Base-by-base conservation (phyloP, 257 asterid species). In the Solanum lycopersicoides region DNA sequence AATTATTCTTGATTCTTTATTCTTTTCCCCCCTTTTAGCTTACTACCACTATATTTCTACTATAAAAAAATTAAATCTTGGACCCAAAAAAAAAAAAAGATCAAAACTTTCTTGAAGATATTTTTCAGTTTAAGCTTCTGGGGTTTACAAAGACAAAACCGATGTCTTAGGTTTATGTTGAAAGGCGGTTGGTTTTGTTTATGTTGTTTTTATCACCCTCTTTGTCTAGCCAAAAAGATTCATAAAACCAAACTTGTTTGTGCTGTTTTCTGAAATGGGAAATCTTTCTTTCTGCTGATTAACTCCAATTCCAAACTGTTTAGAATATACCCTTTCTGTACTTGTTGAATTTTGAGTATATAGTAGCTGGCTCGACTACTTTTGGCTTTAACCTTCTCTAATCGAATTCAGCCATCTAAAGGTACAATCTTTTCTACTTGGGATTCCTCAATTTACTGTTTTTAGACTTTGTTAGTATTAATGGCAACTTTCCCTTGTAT, bases 361-460 rank as follows among this genome's bases (percentile, higher is more conserved):
- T 83, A 87, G 84, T 60, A 66, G 82, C 82, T 60, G 77, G 53
- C 50, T 74, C 28, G 30, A 37, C 20, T 6, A 74, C 53, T 74
- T n/a, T 74, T 74, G 82, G 47, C 32, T 37, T 73, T 37, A 34
- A 16, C 25, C 35, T 9, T 71, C 42, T 71, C 79, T 71, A 71
- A 16, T 71, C n/a, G 25, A 71, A 34, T 71, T 73, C 82, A 74
- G 28, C 15, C 4, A 65, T 41, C n/a, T 41, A 37, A 77, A 85
- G 89, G 87, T 89, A 44, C 45, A 71, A 65, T 79, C 86, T 82
- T 82, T 87, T 74, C 85, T 9, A 39, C 65, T 56, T n/a, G 82
- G 85, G 88, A 87, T 85, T 85, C 60, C 86, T 85, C 66, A 83
- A 12, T 89, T 63, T 83, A 32, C n/a, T 89, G n/a, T 44, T 37